These are phyloP conservation scores for Hypomyces perniciosus DNA, from an alignment of 2,329 filamentous ascomycete genomes.

Conservation along the genomic window DNA sequence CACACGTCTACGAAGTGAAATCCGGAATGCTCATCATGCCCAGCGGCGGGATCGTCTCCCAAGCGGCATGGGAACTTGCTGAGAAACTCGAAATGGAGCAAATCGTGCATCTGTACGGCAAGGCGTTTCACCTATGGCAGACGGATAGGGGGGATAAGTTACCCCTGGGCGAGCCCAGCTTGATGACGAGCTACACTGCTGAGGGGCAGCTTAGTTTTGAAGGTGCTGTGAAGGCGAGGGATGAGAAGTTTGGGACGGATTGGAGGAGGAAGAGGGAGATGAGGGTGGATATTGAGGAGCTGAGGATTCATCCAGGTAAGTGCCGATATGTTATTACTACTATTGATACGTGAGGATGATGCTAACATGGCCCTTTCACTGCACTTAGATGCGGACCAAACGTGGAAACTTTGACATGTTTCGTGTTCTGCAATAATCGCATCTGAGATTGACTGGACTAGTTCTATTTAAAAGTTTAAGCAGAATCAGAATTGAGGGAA, in stretches of 20 bases:
- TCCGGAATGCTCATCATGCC: slow-evolving; percentile 78
- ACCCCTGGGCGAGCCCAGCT: slow-evolving; percentile 45
- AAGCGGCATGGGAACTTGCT: slow-evolving; percentile 63
- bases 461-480: no score
- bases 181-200: slow-evolving; percentile 49
- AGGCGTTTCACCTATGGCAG: slow-evolving; percentile 84
- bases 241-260: slow-evolving; percentile 40
- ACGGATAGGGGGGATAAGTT: slow-evolving; percentile 63
- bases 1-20: slow-evolving; percentile 67
- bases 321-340: no score
- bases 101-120: slow-evolving; percentile 69
- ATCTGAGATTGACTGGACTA: no score
- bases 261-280: slow-evolving; percentile 39
- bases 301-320: no score
- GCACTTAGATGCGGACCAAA: no score
- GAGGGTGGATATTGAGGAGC: slow-evolving; percentile 19
- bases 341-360: no score
- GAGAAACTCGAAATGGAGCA: slow-evolving; percentile 79
- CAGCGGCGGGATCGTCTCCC: slow-evolving; percentile 47
- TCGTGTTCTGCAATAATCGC: no score
- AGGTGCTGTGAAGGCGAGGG: slow-evolving; percentile 39
- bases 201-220: slow-evolving; percentile 43
- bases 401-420: no score
- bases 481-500: no score
- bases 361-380: no score